Evolutionary conservation across 2,329 filamentous ascomycete species (phyloP).

Genomic region (Nemania abortiva): DNA sequence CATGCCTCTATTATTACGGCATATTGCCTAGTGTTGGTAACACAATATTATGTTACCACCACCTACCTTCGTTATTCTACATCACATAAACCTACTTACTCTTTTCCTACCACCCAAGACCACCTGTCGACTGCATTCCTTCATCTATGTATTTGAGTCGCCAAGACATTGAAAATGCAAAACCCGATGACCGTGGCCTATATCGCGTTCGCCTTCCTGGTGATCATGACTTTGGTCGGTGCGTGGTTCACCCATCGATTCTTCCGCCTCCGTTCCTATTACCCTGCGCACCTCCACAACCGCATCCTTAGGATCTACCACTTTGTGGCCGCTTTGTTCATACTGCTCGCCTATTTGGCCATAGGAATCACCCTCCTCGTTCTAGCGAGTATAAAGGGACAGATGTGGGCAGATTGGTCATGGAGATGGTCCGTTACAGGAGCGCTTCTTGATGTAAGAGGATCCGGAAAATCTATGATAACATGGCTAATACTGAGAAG

Average conservation of each 20-base stretch:
- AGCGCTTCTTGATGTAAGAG: conserved; percentile 32
- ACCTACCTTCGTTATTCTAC: too few relatives aligned
- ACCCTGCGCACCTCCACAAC: not conserved
- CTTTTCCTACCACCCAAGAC: not conserved
- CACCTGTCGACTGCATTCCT: not conserved
- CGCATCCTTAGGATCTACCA: conserved; percentile 1
- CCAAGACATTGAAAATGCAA: not conserved
- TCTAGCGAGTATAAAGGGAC: not conserved
- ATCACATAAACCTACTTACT: too few relatives aligned
- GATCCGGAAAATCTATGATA: not conserved
- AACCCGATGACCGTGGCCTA: conserved; percentile 9
- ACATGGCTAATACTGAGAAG: conserved; percentile 16
- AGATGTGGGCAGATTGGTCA: conserved; percentile 20
- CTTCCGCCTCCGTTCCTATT: not conserved
- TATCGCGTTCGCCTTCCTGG: conserved; percentile 21
- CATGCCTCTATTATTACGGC: too few relatives aligned
- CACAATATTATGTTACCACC: too few relatives aligned
- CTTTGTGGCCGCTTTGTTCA: not conserved
- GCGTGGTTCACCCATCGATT: conserved; percentile 7
- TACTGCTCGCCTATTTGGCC: not conserved
- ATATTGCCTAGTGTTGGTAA: too few relatives aligned
- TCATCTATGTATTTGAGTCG: not conserved
- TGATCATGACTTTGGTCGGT: not conserved
- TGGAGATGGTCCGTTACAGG: conserved; percentile 29
- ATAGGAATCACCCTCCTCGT: conserved; percentile 2